Percentiles rank a stretch among this genome's conserved stretches.
phyloP scores from a whole-genome alignment of 257 asterid species.

The Solanum commersonii region DNA sequence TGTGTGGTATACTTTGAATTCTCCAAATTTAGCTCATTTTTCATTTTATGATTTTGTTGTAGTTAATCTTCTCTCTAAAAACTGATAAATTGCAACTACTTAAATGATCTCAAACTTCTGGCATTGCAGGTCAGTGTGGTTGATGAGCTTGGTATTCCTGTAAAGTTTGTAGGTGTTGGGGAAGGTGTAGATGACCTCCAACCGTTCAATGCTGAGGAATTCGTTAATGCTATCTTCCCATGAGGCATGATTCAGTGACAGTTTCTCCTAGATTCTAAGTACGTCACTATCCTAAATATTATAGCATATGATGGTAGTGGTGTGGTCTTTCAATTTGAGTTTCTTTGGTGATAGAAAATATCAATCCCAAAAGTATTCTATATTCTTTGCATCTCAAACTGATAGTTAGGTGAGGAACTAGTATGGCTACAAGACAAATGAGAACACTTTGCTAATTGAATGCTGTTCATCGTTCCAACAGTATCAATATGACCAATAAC shows the following conservation, averaged over 20 bases:
- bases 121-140: conserved; percentile 80
- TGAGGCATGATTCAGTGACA: conserved; percentile 17
- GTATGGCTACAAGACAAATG: background rate
- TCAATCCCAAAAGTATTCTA: background rate
- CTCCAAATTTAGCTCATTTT: background rate
- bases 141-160: conserved; percentile 93
- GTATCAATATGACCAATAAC: background rate
- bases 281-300: background rate
- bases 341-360: background rate
- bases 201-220: conserved; percentile 86
- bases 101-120: background rate
- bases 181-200: conserved; percentile 87
- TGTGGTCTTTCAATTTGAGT: background rate
- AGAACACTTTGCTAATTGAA: background rate
- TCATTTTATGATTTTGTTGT: background rate
- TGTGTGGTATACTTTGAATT: conserved; percentile 56
- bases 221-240: conserved; percentile 82
- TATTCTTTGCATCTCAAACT: background rate
- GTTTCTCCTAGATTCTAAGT: background rate
- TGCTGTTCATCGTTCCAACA: background rate
- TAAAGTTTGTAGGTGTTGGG: conserved; percentile 91
- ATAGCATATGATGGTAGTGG: background rate
- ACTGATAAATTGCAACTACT: background rate
- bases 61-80: background rate
- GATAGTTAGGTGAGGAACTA: background rate